Percentiles rank a stretch among this genome's conserved stretches.
Conservation (phyloP, 2,329 filamentous ascomycete species). For the Diplocarpon rosae region DNA sequence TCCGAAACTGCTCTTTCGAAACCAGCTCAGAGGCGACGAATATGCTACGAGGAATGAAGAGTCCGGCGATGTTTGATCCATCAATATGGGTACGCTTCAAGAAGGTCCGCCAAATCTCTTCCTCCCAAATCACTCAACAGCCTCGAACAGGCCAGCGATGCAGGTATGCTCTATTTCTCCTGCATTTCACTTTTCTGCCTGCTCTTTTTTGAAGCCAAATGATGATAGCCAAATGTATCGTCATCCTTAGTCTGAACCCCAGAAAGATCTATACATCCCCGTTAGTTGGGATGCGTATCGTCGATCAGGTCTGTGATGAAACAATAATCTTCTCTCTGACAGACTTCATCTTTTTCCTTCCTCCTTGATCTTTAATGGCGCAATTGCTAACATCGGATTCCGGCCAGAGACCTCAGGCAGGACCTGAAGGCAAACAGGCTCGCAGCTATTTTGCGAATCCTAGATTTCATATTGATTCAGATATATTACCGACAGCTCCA, state of each 20-base stretch:
- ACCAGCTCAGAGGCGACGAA: conserved; percentile 32
- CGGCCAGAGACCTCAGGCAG: too few species aligned
- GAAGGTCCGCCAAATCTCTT: too few species aligned
- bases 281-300: conserved; percentile 28
- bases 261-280: conserved; percentile 1
- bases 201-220: conserved; percentile 33
- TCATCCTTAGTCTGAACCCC: conserved; percentile 87
- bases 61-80: neutral
- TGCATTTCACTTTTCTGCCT: neutral
- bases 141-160: neutral
- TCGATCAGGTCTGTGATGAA: conserved; percentile 34
- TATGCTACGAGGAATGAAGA: conserved; percentile 37
- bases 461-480: too few species aligned
- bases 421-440: too few species aligned
- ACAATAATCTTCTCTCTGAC: conserved; percentile 43
- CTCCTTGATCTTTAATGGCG: too few species aligned
- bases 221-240: conserved; percentile 79
- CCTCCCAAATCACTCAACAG: too few species aligned
- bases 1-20: conserved; percentile 18
- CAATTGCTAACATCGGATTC: too few species aligned
- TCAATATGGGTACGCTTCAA: too few species aligned
- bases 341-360: conserved; percentile 2
- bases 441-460: too few species aligned
- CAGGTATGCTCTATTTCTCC: neutral
- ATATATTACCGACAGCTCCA: too few species aligned